Conservation (phyloP, 768 basidiomycete species). For the Lentinula boryana region DNA sequence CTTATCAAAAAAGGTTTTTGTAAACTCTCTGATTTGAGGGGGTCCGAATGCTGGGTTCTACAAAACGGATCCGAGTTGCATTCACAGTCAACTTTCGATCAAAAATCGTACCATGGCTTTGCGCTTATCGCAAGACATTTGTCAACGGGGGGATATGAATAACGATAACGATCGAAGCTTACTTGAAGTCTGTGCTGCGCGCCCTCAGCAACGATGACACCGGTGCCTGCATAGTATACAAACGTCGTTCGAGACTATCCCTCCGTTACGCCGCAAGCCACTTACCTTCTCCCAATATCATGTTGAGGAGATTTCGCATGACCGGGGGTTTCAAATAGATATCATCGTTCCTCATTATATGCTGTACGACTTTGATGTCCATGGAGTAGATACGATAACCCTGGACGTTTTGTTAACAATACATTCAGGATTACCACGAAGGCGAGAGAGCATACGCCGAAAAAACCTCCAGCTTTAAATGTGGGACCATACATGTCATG, state of each 20-base stretch:
- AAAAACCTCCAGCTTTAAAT: not conserved
- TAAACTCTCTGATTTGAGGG: slow-evolving; percentile 31
- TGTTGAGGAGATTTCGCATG: not conserved
- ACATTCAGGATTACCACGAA: no score
- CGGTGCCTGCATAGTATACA: not conserved
- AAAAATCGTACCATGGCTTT: not conserved
- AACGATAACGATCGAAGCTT: not conserved
- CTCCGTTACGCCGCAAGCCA: not conserved
- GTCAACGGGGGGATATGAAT: no score
- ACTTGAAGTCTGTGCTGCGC: slow-evolving; percentile 13
- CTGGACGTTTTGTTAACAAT: not conserved
- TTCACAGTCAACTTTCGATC: not conserved
- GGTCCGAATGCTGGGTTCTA: slow-evolving; percentile 43
- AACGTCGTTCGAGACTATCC: not conserved
- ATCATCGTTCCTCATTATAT: not conserved
- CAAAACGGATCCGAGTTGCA: no score
- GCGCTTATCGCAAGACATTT: not conserved
- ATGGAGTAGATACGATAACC: not conserved
- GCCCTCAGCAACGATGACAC: not conserved
- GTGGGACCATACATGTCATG: not conserved
- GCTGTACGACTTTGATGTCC: not conserved
- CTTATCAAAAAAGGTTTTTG: slow-evolving; percentile 29
- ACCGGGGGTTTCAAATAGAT: not conserved
- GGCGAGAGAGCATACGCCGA: not conserved
- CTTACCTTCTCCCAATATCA: not conserved